phyloP scores from a whole-genome alignment of 257 asterid species.

The Rubia yunnanensis region DNA sequence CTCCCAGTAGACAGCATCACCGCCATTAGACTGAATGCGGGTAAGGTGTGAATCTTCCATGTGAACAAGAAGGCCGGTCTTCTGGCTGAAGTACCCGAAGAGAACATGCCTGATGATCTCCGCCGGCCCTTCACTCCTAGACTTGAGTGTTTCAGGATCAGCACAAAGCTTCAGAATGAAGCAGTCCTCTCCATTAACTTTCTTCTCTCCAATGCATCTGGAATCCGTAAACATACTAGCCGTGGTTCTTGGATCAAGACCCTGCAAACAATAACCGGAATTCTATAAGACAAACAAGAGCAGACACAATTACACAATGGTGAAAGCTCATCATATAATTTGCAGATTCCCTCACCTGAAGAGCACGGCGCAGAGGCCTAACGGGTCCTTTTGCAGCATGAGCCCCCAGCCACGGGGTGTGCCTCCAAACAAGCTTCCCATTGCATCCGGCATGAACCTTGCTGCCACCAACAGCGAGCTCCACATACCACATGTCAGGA shows the following conservation, averaged over 20 bases:
- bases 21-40: constrained; percentile 82
- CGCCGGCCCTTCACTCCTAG: constrained; percentile 96
- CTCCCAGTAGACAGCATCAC: constrained; percentile 98
- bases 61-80: constrained; percentile 79
- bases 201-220: constrained; percentile 89
- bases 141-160: constrained; percentile 71
- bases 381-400: constrained; percentile 91
- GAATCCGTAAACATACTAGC: constrained; percentile 82
- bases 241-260: constrained; percentile 86
- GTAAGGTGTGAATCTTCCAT: constrained; percentile 98
- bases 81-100: constrained; percentile 96
- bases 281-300: not conserved
- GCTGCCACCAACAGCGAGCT: constrained; percentile 90
- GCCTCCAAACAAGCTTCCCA: constrained; percentile 93
- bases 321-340: not conserved
- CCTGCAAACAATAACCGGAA: constrained; percentile 33
- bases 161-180: constrained; percentile 84
- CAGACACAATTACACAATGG: not conserved
- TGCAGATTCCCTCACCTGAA: constrained; percentile 43
- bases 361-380: constrained; percentile 85
- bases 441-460: constrained; percentile 95
- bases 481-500: constrained; percentile 91
- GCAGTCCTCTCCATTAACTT: constrained; percentile 80
- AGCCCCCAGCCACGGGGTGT: constrained; percentile 97
- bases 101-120: constrained; percentile 86